Evolutionary conservation across 805 yeast genomes (phyloP).

Genomic region (Suhomyces sp.): DNA sequence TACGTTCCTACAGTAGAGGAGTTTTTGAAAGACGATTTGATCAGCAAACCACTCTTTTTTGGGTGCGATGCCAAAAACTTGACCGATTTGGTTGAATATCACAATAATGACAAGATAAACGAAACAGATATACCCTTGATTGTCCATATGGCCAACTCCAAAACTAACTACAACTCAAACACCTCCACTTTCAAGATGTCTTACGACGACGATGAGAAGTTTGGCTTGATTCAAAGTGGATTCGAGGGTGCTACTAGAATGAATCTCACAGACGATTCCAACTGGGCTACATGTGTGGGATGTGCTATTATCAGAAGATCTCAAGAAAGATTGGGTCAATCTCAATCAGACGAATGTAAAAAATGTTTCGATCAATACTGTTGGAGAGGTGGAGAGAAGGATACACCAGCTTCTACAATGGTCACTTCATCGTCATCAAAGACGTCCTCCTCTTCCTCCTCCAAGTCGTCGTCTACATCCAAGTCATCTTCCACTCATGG

Average conservation of each 20-base stretch:
- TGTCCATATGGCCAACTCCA: constrained; percentile 16
- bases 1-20: constrained; percentile 20
- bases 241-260: constrained; percentile 17
- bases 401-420: constrained; percentile 10
- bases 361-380: constrained; percentile 20
- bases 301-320: constrained; percentile 24
- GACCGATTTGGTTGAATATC: constrained; percentile 16
- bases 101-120: constrained; percentile 16
- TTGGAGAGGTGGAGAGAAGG: constrained; percentile 17
- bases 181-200: constrained; percentile 23
- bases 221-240: constrained; percentile 17
- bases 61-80: constrained; percentile 26
- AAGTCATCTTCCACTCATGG: background rate
- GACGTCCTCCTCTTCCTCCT: constrained; percentile 1
- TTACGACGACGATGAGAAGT: constrained; percentile 15
- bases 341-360: constrained; percentile 20
- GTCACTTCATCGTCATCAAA: background rate
- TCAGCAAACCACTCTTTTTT: constrained; percentile 23
- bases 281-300: constrained; percentile 24
- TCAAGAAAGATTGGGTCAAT: constrained; percentile 20
- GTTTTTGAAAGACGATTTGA: constrained; percentile 19
- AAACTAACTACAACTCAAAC: constrained; percentile 17
- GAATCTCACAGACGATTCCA: constrained; percentile 17
- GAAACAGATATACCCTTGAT: constrained; percentile 27
- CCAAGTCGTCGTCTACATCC: background rate